These are phyloP conservation scores for Macrophomina phaseolina DNA, from an alignment of 2,329 filamentous ascomycete genomes.

Conservation along the genomic window DNA sequence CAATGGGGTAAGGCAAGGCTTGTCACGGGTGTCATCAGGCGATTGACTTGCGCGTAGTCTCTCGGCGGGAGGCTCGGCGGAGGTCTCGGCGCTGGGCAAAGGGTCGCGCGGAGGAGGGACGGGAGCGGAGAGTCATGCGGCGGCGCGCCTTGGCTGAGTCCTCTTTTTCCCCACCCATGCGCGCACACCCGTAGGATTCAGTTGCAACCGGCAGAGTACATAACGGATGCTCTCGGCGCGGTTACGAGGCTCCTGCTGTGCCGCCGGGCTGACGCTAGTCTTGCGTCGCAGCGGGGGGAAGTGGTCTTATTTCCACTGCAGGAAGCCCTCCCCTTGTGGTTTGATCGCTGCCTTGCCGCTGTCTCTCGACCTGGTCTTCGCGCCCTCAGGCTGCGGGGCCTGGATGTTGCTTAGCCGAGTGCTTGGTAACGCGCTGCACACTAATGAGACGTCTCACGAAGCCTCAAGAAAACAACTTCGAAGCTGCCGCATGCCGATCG, in stretches of 20 bases:
- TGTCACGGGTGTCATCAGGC: background rate
- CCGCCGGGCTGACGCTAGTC: background rate
- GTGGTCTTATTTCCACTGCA: constrained; percentile 1
- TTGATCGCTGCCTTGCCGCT: background rate
- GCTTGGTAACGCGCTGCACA: background rate
- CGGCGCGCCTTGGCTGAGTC: constrained; percentile 11
- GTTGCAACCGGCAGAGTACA: background rate
- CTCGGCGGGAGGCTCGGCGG: constrained; percentile 26
- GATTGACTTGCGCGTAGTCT: background rate
- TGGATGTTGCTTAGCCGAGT: background rate
- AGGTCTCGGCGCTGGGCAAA: constrained; percentile 21
- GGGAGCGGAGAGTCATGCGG: background rate
- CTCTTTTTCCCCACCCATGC: background rate
- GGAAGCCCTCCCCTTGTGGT: background rate
- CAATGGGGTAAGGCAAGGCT: background rate
- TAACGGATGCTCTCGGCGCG: background rate
- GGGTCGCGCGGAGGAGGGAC: background rate
- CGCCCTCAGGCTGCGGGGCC: background rate
- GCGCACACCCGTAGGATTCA: background rate
- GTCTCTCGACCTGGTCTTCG: background rate
- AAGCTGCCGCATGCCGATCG: background rate
- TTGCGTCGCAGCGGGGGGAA: background rate
- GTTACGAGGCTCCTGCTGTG: background rate
- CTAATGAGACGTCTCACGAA: background rate
- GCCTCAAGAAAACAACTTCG: background rate